These are phyloP conservation scores for Coemansia sp. DNA, from an alignment of 192 early-diverging fungal genomes.

Conservation along the genomic window DNA sequence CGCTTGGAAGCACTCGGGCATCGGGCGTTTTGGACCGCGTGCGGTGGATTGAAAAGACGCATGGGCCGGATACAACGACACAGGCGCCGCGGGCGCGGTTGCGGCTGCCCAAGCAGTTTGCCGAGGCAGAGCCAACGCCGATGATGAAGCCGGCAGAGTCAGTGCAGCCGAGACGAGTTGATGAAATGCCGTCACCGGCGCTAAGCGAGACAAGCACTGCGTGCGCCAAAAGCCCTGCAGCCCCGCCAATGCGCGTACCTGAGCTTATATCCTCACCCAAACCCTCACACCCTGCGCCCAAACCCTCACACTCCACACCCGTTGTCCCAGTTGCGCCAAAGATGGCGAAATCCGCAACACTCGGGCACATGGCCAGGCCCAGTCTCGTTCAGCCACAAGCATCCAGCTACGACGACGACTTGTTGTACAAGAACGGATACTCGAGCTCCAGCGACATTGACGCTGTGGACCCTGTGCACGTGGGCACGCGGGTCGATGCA, in stretches of 20 bases:
- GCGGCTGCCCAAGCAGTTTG: conserved; percentile 37
- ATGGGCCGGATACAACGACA: conserved; percentile 11
- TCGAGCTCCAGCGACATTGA: conserved; percentile 29
- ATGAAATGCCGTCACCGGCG: conserved; percentile 25
- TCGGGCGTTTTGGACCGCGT: conserved; percentile 41
- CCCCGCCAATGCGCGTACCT: neutral
- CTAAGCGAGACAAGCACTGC: conserved; percentile 33
- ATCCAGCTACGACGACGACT: neutral
- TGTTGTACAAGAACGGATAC: conserved; percentile 14
- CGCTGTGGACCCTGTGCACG: conserved; percentile 17
- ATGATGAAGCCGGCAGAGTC: neutral
- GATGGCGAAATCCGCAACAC: no score
- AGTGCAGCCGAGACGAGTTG: neutral
- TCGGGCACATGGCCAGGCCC: no score
- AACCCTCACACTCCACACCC: no score
- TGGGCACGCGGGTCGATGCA: neutral
- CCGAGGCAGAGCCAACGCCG: neutral
- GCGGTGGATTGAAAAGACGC: conserved; percentile 49
- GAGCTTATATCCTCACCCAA: no score
- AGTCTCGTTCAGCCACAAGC: neutral
- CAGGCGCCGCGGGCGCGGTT: conserved; percentile 18
- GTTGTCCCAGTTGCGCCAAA: no score
- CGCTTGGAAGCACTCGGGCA: neutral
- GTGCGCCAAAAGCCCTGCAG: conserved; percentile 7
- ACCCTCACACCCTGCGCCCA: no score